phyloP scores from a whole-genome alignment of 306 rosid genomes.

The cucumber (Cucumis sativus) region DNA sequence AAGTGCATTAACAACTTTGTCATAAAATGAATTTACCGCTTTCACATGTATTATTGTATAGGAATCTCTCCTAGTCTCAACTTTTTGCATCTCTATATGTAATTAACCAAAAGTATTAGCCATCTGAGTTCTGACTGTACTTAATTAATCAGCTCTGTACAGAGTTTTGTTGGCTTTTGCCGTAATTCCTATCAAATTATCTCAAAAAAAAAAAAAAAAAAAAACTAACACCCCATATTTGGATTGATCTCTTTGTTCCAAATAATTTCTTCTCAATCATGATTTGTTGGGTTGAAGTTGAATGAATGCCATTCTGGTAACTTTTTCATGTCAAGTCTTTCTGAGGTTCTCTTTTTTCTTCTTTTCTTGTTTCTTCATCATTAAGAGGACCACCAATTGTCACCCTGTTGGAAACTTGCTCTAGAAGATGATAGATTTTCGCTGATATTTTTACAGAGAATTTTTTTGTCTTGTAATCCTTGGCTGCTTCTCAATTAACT shows the following conservation, averaged over 20 bases:
- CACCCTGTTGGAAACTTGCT: neutral
- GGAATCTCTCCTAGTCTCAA: neutral
- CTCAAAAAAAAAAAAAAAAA: neutral
- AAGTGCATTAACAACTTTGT: slow-evolving; percentile 28
- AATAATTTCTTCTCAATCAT: neutral
- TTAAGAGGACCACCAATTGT: slow-evolving; percentile 1
- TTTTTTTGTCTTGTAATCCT: neutral
- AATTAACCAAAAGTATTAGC: neutral
- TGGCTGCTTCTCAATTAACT: neutral
- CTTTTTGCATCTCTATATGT: neutral
- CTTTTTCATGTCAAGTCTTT: neutral
- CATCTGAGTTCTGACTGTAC: neutral
- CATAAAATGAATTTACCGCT: neutral
- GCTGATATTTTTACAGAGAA: neutral
- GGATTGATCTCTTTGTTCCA: neutral
- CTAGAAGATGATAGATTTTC: neutral
- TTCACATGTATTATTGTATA: slow-evolving; percentile 5
- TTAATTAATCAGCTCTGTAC: neutral
- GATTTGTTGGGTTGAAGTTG: neutral
- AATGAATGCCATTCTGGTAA: neutral
- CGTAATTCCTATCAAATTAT: neutral
- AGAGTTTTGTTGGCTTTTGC: neutral
- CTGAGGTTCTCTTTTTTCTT: neutral
- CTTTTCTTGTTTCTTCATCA: slow-evolving; percentile 1
- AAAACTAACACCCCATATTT: neutral